Percentiles rank a stretch among this genome's conserved stretches.
Evolutionary conservation across 352 stramenopile genomes (phyloP).

Genomic region (Globisporangium okanoganense): DNA sequence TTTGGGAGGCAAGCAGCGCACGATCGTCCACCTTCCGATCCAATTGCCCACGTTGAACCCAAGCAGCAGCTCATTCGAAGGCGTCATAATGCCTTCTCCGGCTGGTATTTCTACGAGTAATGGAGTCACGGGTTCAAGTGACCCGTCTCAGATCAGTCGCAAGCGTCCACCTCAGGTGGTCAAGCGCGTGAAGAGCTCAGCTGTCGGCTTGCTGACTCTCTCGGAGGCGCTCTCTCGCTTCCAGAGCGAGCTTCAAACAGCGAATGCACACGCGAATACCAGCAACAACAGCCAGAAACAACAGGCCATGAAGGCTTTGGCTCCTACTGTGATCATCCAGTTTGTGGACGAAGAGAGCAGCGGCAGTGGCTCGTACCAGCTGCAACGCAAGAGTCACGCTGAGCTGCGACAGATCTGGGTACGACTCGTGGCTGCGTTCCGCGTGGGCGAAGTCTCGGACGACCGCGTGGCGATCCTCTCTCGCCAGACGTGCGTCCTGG

Average conservation of each 20-base stretch:
- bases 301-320: neutral
- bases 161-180: neutral
- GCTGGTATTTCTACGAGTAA: neutral
- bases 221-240: slow-evolving; percentile 13
- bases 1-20: neutral
- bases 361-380: neutral
- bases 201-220: slow-evolving; percentile 15
- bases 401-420: slow-evolving; percentile 24
- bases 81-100: neutral
- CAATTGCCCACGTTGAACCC: neutral
- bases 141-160: neutral
- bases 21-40: neutral
- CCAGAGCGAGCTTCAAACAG: neutral
- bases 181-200: slow-evolving; percentile 10
- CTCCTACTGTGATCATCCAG: slow-evolving; percentile 13
- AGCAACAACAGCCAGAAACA: slow-evolving; percentile 1
- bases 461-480: slow-evolving; percentile 27
- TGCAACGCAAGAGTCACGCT: neutral
- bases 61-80: slow-evolving; percentile 11
- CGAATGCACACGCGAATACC: neutral
- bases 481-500: slow-evolving; percentile 19
- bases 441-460: slow-evolving; percentile 20
- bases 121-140: neutral
- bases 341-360: slow-evolving; percentile 14
- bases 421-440: slow-evolving; percentile 25